These are phyloP conservation scores for Narthecium ossifragum DNA, from an alignment of 106 monocot genomes.

Conservation along the genomic window DNA sequence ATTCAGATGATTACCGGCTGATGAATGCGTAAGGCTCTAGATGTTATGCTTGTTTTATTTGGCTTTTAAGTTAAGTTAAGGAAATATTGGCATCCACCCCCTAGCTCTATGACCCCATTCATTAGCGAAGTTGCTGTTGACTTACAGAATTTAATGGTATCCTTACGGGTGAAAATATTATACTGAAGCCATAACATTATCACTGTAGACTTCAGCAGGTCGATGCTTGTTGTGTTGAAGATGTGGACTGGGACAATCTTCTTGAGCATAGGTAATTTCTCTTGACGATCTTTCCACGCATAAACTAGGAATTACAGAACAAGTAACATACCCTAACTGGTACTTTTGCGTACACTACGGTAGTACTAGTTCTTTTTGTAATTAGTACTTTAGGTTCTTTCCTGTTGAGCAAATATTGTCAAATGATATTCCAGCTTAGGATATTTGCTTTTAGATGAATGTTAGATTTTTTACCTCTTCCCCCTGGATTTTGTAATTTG, in stretches of 20 bases:
- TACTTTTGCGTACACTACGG: background rate
- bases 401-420: background rate
- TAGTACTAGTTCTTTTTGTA: background rate
- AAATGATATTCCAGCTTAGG: background rate
- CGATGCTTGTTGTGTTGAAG: constrained; percentile 41
- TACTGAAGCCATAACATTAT: background rate
- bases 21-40: constrained; percentile 39
- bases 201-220: constrained; percentile 26
- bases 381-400: background rate
- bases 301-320: background rate
- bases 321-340: background rate
- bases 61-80: too few species aligned
- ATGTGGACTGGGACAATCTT: constrained; percentile 54
- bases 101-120: too few species aligned
- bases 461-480: too few species aligned
- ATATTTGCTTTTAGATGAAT: background rate
- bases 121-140: too few species aligned
- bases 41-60: too few species aligned
- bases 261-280: constrained; percentile 34
- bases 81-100: too few species aligned
- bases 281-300: background rate
- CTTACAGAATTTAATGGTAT: too few species aligned
- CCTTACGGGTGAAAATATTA: too few species aligned
- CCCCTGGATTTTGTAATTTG: too few species aligned
- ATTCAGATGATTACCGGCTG: constrained; percentile 41